Conservation (phyloP, 495 filamentous ascomycete genomes). For the Penicillium fimorum region DNA sequence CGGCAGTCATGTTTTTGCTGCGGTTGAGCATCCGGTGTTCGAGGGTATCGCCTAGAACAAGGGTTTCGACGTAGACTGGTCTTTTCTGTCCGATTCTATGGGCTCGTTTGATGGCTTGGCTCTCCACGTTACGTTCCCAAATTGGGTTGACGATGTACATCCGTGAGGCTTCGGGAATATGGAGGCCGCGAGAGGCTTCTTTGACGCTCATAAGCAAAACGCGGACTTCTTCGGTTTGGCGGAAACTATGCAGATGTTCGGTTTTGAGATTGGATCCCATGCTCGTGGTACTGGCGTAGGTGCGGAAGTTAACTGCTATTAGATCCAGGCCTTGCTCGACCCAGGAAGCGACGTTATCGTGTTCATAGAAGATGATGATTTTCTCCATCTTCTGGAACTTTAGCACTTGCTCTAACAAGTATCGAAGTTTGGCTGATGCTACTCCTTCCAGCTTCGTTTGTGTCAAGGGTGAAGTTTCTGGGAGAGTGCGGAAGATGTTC, state of each 20-base stretch:
- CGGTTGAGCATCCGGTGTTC: constrained; percentile 82
- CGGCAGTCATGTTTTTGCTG: constrained; percentile 71
- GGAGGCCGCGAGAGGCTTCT: constrained; percentile 83
- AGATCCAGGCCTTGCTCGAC: constrained; percentile 80
- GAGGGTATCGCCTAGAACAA: constrained; percentile 76
- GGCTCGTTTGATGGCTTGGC: constrained; percentile 88
- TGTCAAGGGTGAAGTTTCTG: constrained; percentile 53
- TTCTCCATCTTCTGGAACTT: constrained; percentile 70
- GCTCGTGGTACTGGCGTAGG: constrained; percentile 73
- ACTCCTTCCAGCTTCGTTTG: constrained; percentile 70
- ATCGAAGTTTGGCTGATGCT: constrained; percentile 82
- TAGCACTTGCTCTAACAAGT: constrained; percentile 70
- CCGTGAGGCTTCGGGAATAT: constrained; percentile 75
- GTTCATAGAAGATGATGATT: constrained; percentile 91
- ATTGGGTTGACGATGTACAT: constrained; percentile 93
- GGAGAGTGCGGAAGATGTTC: constrained; percentile 35
- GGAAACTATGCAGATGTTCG: constrained; percentile 76
- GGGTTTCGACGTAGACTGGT: constrained; percentile 81
- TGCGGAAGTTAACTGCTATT: constrained; percentile 71
- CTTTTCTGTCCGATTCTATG: constrained; percentile 82
- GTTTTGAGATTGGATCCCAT: constrained; percentile 52
- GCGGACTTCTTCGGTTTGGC: constrained; percentile 57
- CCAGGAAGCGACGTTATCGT: constrained; percentile 78
- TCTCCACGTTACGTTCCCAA: constrained; percentile 80
- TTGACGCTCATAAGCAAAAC: constrained; percentile 88